These are phyloP conservation scores for Vitellaria paradoxa DNA, from an alignment of 179 eudicot genomes.

Conservation along the genomic window DNA sequence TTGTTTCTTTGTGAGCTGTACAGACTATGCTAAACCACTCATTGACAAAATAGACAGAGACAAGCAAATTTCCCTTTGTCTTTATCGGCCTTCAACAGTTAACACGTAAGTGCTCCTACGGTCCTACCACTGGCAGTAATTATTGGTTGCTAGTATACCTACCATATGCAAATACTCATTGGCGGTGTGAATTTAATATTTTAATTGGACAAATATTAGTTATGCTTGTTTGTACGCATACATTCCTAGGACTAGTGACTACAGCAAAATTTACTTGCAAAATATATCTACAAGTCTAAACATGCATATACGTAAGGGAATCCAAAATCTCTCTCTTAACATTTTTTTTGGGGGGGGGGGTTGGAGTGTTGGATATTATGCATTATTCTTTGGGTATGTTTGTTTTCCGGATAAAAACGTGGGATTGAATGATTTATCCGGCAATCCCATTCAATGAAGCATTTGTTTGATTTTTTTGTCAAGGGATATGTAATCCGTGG, in stretches of 20 bases:
- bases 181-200: background rate
- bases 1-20: background rate
- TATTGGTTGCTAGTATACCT: background rate
- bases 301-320: background rate
- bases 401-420: too few species aligned
- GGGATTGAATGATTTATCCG: too few species aligned
- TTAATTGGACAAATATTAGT: background rate
- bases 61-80: slow-evolving; percentile 51
- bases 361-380: background rate
- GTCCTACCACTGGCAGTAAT: background rate
- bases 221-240: background rate
- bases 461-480: too few species aligned
- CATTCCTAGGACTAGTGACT: background rate
- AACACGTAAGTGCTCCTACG: slow-evolving; percentile 60
- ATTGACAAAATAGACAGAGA: slow-evolving; percentile 75
- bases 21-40: slow-evolving; percentile 91
- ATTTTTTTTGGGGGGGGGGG: background rate
- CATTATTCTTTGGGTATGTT: background rate
- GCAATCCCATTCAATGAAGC: too few species aligned
- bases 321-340: background rate
- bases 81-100: slow-evolving; percentile 76
- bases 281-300: background rate
- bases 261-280: background rate
- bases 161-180: background rate
- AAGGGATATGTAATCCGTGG: too few species aligned